Base-by-base conservation (phyloP, 805 yeast species). In the Starmera dryadoides region DNA sequence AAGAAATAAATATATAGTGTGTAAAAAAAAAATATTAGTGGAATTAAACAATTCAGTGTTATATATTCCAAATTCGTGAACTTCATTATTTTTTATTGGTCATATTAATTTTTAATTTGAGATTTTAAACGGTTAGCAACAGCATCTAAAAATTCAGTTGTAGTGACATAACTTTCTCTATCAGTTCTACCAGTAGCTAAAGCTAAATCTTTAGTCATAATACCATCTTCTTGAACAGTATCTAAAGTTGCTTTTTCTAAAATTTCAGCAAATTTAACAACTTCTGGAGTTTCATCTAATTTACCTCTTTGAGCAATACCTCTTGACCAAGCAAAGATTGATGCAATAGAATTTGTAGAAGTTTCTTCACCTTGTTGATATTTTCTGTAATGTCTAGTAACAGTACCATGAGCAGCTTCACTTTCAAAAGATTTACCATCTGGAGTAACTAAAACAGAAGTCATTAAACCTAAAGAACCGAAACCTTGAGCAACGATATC, bases 381-480 rank as follows among this genome's bases (percentile, higher is more conserved):
- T 61, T 77, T 84, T 74, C 91, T 80, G 66, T 68, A 84, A 58
- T 84, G 93, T 74, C 93, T 79, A 25, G 93, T 84, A 46, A 84
- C 93, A 15, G 93, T 84, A 52, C 93, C 93, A 55, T 84, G 93
- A 26, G 93, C 93, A 43, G 91, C 91, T 61, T 84, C 93, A 43
- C 84, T 71, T 66, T 84, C 93, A 51, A 80, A 84, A n/a, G 88
- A 77, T 59, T 81, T 81, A 32, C 93, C 93, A 63, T 84, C 91
- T 38, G 91, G 89, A 15, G 91, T 80, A 67, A 83, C 79, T 47
- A 84, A 71, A 31, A 79, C 86, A 10, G 93, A 84, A 9, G 93
- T 83, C 93, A 84, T 84, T 47, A 84, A 70, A 39, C 93, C 93
- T 47, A 84, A 67, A 3, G 91, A 83, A 19, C 93, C 93, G 48